Evolutionary conservation across 2,329 filamentous ascomycete species (phyloP).

Genomic region (Sarocladium kiliense): DNA sequence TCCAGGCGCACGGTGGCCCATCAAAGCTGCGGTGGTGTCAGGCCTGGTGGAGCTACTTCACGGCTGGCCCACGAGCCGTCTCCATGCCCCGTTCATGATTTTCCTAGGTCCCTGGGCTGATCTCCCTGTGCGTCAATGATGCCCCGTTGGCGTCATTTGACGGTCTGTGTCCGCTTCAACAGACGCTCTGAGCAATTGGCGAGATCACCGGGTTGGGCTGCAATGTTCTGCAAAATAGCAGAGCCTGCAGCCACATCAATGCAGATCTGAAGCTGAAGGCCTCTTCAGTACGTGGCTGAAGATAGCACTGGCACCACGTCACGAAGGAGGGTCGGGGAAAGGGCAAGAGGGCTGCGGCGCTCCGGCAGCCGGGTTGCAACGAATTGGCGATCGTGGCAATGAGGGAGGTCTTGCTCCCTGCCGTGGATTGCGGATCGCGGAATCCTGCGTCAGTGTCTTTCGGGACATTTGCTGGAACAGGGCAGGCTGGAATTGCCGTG

Average conservation of each 20-base stretch:
- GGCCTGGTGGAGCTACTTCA: neutral
- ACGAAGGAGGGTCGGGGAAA: neutral
- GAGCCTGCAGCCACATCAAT: neutral
- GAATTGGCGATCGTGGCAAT: too few species aligned
- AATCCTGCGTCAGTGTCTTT: conserved; percentile 5
- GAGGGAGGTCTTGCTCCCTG: too few species aligned
- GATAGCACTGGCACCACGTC: neutral
- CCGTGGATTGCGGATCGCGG: neutral
- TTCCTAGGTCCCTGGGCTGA: neutral
- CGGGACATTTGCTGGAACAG: neutral
- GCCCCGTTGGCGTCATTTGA: neutral
- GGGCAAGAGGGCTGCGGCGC: neutral
- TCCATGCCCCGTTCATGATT: neutral
- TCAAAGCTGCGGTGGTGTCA: neutral
- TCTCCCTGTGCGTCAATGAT: neutral
- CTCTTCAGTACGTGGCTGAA: neutral
- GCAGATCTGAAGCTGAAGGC: neutral
- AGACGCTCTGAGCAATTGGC: neutral
- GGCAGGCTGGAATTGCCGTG: neutral
- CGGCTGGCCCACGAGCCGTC: neutral
- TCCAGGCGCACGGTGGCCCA: neutral
- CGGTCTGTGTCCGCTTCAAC: neutral
- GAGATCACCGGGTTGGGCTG: neutral
- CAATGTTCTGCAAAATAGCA: neutral
- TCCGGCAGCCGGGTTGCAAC: neutral